Conservation (phyloP, 306 rosid species). For the Acacia confusa region DNA sequence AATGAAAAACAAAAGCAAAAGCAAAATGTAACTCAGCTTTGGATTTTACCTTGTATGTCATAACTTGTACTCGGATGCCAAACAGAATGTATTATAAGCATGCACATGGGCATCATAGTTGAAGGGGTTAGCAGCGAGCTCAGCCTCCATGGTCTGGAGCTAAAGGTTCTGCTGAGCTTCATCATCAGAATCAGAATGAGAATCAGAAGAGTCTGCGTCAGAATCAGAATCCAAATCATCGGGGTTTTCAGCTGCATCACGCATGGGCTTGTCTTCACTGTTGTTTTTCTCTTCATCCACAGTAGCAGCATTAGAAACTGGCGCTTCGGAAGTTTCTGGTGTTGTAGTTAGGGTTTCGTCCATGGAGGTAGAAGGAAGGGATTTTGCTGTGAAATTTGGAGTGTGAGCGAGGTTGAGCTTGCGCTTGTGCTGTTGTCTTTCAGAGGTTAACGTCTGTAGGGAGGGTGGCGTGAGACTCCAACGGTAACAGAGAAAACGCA, state of each 20-base stretch:
- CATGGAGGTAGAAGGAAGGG: conserved; percentile 30
- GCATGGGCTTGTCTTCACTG: conserved; percentile 4
- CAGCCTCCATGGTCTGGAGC: conserved; percentile 58
- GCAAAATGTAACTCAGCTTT: background rate
- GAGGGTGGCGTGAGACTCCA: no score
- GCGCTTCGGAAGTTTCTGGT: conserved; percentile 18
- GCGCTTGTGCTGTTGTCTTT: background rate
- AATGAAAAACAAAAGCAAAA: background rate
- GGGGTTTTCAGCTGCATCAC: background rate
- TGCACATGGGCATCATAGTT: conserved; percentile 72
- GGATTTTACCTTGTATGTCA: background rate
- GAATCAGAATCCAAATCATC: background rate
- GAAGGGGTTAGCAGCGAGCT: conserved; percentile 67
- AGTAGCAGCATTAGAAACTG: background rate
- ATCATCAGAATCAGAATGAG: conserved; percentile 48
- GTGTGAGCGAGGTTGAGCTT: background rate
- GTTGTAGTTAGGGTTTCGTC: conserved; percentile 34
- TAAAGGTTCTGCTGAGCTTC: conserved; percentile 64
- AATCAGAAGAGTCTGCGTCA: conserved; percentile 39
- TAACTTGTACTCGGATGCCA: background rate
- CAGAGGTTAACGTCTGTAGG: background rate
- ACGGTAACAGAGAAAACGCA: no score
- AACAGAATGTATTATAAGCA: background rate
- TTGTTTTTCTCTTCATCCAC: background rate
- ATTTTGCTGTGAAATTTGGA: background rate